Evolutionary conservation across 1,284 basidiomycete species (phyloP), one percentile per base, ranked within the genome.

Genomic region (Caloboletus firmus): DNA sequence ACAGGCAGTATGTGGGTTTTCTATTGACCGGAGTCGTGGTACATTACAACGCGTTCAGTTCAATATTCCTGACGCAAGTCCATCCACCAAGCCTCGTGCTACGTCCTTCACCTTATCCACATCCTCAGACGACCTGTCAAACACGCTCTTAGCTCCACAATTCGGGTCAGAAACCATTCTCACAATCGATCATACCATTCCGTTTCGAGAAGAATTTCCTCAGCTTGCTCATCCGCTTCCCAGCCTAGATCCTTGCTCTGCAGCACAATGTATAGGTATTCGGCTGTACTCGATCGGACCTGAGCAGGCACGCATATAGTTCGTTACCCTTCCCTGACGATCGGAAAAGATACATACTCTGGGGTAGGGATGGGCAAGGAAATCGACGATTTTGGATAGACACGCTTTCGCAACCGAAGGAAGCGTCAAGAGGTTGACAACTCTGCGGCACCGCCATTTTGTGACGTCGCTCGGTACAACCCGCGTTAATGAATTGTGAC

Each of bases 201-300:
- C 12, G 91, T 93, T 66, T 92, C 88, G 13, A 94, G 71, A 34
- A 96, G 71, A 7, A 90, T 66, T n/a, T 87, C 82, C 65, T 95
- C 93, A 1, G 85, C 78, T 28, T 44, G 58, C 51, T 84, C 85
- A 15, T 85, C 84, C 4, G 81, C 82, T 12, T 89, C 85, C 52
- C 75, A 70, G 0, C 79, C 81, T 8, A 90, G 66, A 55, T 90
- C 88, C 45, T 79, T 78, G 55, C 81, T 82, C 63, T 91, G 89
- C 20, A 93, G 71, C 11, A 81, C 76, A 28, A 91, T 73, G 66
- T 93, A 96, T 0, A 95, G 67, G 57, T 87, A 82, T 68, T 96
- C 94, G 2, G 91, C 90, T 0, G 90, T 83, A 54, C 87, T 83
- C 8, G 84, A 76, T 45, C 93, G 84, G 46, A 95, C 77, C 91